Evolutionary conservation across 1,284 basidiomycete species (phyloP).

Genomic region (Paramarasmius palmivorus): DNA sequence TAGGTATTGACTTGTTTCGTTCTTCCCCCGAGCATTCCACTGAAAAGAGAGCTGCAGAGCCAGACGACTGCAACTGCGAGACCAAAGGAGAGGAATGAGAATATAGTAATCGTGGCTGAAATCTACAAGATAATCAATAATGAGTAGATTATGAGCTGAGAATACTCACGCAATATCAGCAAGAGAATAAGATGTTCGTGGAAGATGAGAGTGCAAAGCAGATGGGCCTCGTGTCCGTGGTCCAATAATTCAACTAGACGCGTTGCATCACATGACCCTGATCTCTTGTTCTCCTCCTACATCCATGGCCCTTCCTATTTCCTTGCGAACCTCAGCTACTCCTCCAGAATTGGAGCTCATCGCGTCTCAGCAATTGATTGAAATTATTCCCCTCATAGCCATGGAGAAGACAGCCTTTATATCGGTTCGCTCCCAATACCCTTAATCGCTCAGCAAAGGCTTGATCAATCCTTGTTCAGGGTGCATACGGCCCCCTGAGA

Average conservation of each 20-base stretch:
- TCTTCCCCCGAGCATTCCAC: slow-evolving; percentile 48
- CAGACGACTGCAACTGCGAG: slow-evolving; percentile 9
- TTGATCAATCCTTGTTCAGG: slow-evolving; percentile 44
- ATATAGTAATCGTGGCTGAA: slow-evolving; percentile 15
- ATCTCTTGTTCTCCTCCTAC: slow-evolving; percentile 7
- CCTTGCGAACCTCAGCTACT: slow-evolving; percentile 62
- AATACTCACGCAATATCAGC: no score
- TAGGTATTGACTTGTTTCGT: slow-evolving; percentile 75
- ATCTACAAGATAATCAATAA: no score
- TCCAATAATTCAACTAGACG: no score
- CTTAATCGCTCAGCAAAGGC: slow-evolving; percentile 2
- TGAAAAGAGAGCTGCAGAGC: slow-evolving; percentile 7
- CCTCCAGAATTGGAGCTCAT: slow-evolving; percentile 86
- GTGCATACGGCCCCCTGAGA: slow-evolving; percentile 89
- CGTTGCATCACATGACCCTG: background rate
- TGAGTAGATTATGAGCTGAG: no score
- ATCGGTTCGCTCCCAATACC: slow-evolving; percentile 51
- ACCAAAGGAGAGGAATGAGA: slow-evolving; percentile 13
- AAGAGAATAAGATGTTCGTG: no score
- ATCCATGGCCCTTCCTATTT: slow-evolving; percentile 62
- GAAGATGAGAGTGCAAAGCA: no score
- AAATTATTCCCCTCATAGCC: slow-evolving; percentile 81
- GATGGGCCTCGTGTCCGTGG: no score
- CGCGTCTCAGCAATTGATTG: slow-evolving; percentile 78
- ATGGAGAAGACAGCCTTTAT: slow-evolving; percentile 90